Base-by-base conservation (phyloP, 1,284 basidiomycete genomes). In the Heterobasidion occidentale region DNA sequence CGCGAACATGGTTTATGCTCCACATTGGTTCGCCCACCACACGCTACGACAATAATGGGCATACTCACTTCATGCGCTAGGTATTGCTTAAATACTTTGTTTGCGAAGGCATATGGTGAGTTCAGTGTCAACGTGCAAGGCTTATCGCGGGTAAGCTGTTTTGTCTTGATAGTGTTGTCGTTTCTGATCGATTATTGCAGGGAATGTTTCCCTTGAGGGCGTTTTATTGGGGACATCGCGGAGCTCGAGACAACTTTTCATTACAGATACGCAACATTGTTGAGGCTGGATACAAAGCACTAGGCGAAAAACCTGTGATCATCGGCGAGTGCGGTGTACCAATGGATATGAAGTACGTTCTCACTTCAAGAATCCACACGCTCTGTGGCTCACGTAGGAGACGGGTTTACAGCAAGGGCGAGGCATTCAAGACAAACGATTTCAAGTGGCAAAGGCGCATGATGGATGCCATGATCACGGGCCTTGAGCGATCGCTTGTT, bases 241-340 rank as follows among this genome's bases (percentile, higher is more conserved):
- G 88, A 3, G 89, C 83, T 12, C 77, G 89, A 55, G 79, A 89
- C 35, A 98, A 98, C 67, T 97, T 87, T 67, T 72, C 80, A 9
- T 68, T 88, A 3, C 94, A 97, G 64, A 86, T 97, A 47, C 74
- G 77, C n/a, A 94, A 86, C 59, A 80, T 96, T 48, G 82, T 91
- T 4, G 75, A 87, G 52, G 76, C 79, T 36, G 84, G 79, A 0
- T 83, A 90, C 62, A 70, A 77, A 36, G 75, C 80, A 3, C 75
- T 96, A 0, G 90, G 89, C 33, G 88, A 93, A 64, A 79, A 73
- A 11, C 94, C 94, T 9, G 80, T 92, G 38, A 71, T 96, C 8
- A 83, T 98, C 60, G 94, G 94, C 33, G 94, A 98, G 69, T 91
- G 88, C 61, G 94, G 94, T 36, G 78, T 96, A 44, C 94, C 94